Percentiles rank a stretch among this genome's conserved stretches.
Conservation (phyloP, 2,329 filamentous ascomycete species). For the Colletotrichum filicis region DNA sequence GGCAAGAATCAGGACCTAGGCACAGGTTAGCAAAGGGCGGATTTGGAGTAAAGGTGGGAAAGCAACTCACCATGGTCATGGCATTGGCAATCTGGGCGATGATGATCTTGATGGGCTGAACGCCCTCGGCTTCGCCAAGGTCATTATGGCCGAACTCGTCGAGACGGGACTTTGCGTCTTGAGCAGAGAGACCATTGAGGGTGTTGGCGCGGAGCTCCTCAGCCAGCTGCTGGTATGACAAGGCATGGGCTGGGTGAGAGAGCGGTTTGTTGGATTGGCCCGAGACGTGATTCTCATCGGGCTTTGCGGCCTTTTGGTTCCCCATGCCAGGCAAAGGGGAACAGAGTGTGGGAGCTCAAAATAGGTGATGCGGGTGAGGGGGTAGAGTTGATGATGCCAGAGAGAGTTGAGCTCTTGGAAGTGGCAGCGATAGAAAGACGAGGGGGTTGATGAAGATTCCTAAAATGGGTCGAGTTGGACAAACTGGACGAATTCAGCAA, state of each 20-base stretch:
- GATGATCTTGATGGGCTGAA: slow-evolving; percentile 68
- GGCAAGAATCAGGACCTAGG: slow-evolving; percentile 56
- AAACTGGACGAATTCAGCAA: not conserved
- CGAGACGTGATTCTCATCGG: slow-evolving; percentile 44
- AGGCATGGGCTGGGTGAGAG: slow-evolving; percentile 66
- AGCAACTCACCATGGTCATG: slow-evolving; percentile 64
- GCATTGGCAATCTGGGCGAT: slow-evolving; percentile 72
- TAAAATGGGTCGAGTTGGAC: not conserved
- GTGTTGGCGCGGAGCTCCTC: slow-evolving; percentile 63
- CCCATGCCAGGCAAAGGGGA: not conserved
- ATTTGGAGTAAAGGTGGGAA: no score
- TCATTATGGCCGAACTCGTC: slow-evolving; percentile 69
- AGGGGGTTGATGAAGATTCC: not conserved
- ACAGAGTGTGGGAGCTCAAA: not conserved
- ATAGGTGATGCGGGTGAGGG: not conserved
- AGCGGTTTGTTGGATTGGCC: slow-evolving; percentile 55
- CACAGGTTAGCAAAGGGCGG: not conserved
- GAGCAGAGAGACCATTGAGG: slow-evolving; percentile 64
- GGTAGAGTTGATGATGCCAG: not conserved
- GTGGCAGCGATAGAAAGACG: no score
- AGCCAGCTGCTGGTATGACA: slow-evolving; percentile 59
- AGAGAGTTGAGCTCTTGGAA: not conserved
- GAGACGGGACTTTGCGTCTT: slow-evolving; percentile 62
- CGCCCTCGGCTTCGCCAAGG: slow-evolving; percentile 65
- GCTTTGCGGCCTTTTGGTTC: slow-evolving; percentile 15